phyloP scores from a whole-genome alignment of 257 asterid genomes.

The Gardenia jasminoides region DNA sequence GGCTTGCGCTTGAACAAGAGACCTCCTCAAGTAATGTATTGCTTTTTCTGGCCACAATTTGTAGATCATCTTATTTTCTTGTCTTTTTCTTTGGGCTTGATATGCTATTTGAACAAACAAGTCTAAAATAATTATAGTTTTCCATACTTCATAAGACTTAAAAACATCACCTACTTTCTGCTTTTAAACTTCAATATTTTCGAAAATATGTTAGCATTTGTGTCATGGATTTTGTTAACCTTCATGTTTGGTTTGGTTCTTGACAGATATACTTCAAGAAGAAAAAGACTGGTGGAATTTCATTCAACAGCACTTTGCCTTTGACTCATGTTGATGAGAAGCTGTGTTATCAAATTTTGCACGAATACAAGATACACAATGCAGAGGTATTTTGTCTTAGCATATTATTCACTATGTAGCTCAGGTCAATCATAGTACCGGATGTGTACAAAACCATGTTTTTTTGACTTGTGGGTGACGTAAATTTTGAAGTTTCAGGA shows the following conservation, averaged over 20 bases:
- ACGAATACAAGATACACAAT: slow-evolving; percentile 98
- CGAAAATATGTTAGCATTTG: background rate
- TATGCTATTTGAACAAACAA: too few relatives aligned
- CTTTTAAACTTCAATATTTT: background rate
- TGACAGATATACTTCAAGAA: slow-evolving; percentile 93
- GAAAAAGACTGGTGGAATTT: slow-evolving; percentile 98
- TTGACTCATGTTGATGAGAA: slow-evolving; percentile 97
- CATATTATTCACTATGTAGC: background rate
- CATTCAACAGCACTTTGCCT: slow-evolving; percentile 82
- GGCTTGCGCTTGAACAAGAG: slow-evolving; percentile 93
- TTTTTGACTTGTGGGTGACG: background rate
- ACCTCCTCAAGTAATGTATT: slow-evolving; percentile 79
- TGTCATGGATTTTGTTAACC: background rate
- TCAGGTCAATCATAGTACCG: background rate
- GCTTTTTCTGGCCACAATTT: background rate
- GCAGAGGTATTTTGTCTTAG: slow-evolving; percentile 71
- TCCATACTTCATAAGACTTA: background rate
- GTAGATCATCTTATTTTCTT: background rate
- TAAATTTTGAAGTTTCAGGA: background rate
- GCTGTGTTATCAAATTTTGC: slow-evolving; percentile 96
- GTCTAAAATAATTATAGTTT: background rate
- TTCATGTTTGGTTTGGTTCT: slow-evolving; percentile 16
- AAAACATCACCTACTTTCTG: background rate
- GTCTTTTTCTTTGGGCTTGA: background rate
- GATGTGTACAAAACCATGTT: background rate